Conservation (phyloP, 2,329 filamentous ascomycete species). For the Didymella pinodella region DNA sequence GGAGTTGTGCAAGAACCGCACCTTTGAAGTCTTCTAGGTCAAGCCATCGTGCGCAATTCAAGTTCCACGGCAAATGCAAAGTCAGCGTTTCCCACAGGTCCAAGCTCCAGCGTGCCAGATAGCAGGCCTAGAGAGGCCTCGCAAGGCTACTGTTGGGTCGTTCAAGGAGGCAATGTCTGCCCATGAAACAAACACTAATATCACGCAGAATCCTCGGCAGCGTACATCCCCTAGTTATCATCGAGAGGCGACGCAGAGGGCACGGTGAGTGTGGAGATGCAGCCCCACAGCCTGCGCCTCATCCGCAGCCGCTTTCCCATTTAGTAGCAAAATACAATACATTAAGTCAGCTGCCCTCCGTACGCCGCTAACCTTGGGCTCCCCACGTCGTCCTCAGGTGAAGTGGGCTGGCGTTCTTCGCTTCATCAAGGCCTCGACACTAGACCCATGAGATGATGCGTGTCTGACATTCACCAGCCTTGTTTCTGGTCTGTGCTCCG, state of each 20-base stretch:
- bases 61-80: constrained; percentile 15
- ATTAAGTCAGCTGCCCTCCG: constrained; percentile 2
- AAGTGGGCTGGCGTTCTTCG: constrained; percentile 14
- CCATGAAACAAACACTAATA: not conserved
- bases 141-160: not conserved
- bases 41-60: not conserved
- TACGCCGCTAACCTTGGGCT: not conserved
- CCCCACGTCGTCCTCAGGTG: not conserved
- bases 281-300: not conserved
- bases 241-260: too few species aligned
- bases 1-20: not conserved
- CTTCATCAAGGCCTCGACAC: constrained; percentile 14
- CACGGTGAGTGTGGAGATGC: not conserved
- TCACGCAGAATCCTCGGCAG: not conserved
- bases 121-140: not conserved
- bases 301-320: not conserved
- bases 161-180: not conserved
- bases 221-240: not conserved
- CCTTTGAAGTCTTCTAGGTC: not conserved
- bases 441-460: constrained; percentile 18
- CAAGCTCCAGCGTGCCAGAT: not conserved
- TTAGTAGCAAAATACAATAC: constrained; percentile 4
- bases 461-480: constrained; percentile 22
- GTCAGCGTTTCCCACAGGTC: constrained; percentile 8
- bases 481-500: constrained; percentile 18